A percentile compares a stretch with the other conserved stretches of the same genome.
Evolutionary conservation across 2,329 filamentous ascomycete genomes (phyloP).

Genomic region (Aureobasidium sp.): DNA sequence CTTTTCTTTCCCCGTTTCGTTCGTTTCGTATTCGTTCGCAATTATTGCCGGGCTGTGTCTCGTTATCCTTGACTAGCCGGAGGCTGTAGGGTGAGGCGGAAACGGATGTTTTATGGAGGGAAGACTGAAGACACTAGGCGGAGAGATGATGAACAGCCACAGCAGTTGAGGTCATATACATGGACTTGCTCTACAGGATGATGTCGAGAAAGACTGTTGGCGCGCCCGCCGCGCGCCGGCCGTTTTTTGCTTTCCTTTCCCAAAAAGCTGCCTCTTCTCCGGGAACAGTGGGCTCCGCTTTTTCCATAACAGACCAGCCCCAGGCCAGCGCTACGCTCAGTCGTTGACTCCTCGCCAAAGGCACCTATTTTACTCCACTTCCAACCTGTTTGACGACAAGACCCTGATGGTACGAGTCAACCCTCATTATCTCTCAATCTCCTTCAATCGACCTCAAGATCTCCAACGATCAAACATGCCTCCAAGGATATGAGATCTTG

Average conservation of each 20-base stretch:
- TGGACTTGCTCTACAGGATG: slow-evolving; percentile 17
- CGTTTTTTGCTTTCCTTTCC: slow-evolving; percentile 19
- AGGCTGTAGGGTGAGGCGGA: slow-evolving; percentile 9
- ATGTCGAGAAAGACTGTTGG: slow-evolving; percentile 20
- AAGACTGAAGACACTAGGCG: slow-evolving; percentile 1
- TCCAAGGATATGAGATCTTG: slow-evolving; percentile 1
- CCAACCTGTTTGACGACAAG: slow-evolving; percentile 5
- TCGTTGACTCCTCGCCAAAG: not conserved
- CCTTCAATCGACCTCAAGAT: not conserved
- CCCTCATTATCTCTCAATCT: not conserved
- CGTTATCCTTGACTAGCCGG: slow-evolving; percentile 9
- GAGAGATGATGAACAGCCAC: slow-evolving; percentile 12
- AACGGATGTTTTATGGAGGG: slow-evolving; percentile 4
- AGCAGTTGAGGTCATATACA: slow-evolving; percentile 21
- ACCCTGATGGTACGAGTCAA: slow-evolving; percentile 18
- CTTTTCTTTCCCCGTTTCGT: slow-evolving; percentile 16
- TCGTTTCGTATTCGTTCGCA: slow-evolving; percentile 16
- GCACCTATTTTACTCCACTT: slow-evolving; percentile 16
- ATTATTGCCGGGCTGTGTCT: slow-evolving; percentile 20
- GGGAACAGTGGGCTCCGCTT: slow-evolving; percentile 16
- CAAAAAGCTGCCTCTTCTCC: slow-evolving; percentile 16
- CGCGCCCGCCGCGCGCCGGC: slow-evolving; percentile 19
- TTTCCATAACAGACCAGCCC: slow-evolving; percentile 14
- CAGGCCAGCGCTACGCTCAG: not conserved
- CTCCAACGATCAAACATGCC: not conserved